Evolutionary conservation across 2,329 filamentous ascomycete species (phyloP), one percentile per base, ranked within the genome.

Genomic region (Arthrobotrys pseudoclavata): DNA sequence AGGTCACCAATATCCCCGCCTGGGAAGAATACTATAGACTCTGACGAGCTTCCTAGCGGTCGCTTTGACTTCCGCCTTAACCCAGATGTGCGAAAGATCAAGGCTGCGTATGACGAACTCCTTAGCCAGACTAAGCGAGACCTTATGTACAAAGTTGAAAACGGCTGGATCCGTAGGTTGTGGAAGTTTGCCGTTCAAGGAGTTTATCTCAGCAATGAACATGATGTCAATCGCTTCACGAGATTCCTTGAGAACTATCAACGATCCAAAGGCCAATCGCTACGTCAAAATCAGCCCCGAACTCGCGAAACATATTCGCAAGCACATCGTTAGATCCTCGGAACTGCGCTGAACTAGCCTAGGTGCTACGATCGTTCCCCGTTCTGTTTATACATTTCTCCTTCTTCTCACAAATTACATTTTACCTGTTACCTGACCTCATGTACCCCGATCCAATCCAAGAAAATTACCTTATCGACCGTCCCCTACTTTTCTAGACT

Each of bases 11-110:
- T 18, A n/a, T 50, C 15, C 74, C 74, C 22, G 52, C 18, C 9
- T 77, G 67, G 74, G 74, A 77, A 22, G 74, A 77, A 67, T 77
- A 69, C 67, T 77, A 71, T 15, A 1, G 74, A 77, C 47, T 77
- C 74, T 10, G 74, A 77, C 24, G 67, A 71, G 34, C 62, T 77
- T n/a, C 74, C 74, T 7, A 42, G 20, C 18, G 29, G 61, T 9
- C 74, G 74, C 53, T 77, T 77, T 40, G 61, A 71, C 6, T 71
- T 67, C 31, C 67, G 67, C 7, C 67, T 77, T 26, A 68, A 68
- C n/a, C 67, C 74, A 15, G 74, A 77, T 34, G 74, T 71, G 7
- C 67, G 67, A 26, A 63, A 18, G 34, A 71, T 77, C 34, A 77
- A 77, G 22, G 40, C 52, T 7, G 66, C 42, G 2, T 77, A 71